Evolutionary conservation across 192 early-diverging fungal genomes (phyloP), one percentile per base, ranked within the genome.

Genomic region (Gonapodya sp.): DNA sequence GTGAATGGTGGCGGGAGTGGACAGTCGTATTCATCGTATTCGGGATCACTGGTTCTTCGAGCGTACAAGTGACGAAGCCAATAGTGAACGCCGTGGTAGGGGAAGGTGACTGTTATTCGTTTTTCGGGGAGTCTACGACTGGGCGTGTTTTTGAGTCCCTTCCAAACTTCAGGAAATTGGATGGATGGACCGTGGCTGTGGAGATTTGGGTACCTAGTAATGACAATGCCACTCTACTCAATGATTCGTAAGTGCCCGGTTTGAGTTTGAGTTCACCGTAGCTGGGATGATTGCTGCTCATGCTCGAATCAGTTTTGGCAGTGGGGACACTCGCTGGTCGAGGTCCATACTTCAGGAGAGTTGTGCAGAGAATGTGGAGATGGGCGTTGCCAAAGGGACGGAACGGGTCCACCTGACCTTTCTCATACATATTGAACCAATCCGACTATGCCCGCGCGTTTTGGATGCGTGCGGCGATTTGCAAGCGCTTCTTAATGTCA

Each of bases 271-370:
- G 36, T 1, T 18, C 32, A 0, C 16, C 32, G n/a, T 18, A 0
- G 1, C 0, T 35, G 24, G 1, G 34, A 33, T 83, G 83, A 79
- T 83, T 82, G 34, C 24, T 64, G 46, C 80, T 85, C 34, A 73
- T 85, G 37, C 35, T 85, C 46, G 77, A n/a, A n/a, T 24, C 24
- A 64, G 46, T 64, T 8, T 8, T 64, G 8, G 46, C 83, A 31
- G 79, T 85, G 1, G 85, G 85, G 30, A 83, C 83, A 34, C n/a
- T 83, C 1, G 81, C 82, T 73, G 82, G 85, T 1, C 81, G 83
- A 0, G 85, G 85, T 32, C 31, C 79, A n/a, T 85, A 85, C 78
- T 85, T 85, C 80, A 35, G 80, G 1, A 80, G 73, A 1, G 80
- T 85, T 8, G 79, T 81, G 18, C 24, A 24, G 36, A 35, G 85